A percentile compares a stretch with the other conserved stretches of the same genome.
These are phyloP conservation scores for Esteya vermicola DNA, from an alignment of 2,329 filamentous ascomycete species.

Conservation along the genomic window DNA sequence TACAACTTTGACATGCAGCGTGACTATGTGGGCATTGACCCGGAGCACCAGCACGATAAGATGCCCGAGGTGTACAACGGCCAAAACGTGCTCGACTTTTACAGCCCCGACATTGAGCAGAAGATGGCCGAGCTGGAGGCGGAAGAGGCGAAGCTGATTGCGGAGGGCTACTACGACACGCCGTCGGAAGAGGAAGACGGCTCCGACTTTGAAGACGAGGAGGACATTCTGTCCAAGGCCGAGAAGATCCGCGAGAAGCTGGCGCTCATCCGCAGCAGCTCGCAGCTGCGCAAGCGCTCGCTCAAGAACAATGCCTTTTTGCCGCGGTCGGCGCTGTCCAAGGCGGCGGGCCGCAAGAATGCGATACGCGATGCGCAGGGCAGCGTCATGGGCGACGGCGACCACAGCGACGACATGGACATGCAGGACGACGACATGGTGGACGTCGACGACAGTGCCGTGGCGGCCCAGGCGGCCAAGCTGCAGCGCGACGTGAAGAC, in stretches of 20 bases:
- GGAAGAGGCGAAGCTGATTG: conserved; percentile 85
- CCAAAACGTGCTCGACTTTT: conserved; percentile 94
- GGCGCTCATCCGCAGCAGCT: conserved; percentile 81
- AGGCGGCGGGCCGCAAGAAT: conserved; percentile 43
- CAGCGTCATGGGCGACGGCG: conserved; percentile 13
- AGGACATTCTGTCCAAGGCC: conserved; percentile 79
- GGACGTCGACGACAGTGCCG: conserved; percentile 47
- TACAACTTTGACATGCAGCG: conserved; percentile 87
- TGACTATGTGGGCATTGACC: conserved; percentile 75
- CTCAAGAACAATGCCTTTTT: conserved; percentile 96
- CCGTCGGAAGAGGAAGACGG: conserved; percentile 46
- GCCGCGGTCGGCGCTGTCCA: conserved; percentile 50
- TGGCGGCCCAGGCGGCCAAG: conserved; percentile 37
- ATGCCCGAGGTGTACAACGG: conserved; percentile 89
- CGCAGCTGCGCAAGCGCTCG: conserved; percentile 75
- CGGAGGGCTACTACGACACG: conserved; percentile 93
- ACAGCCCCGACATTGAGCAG: conserved; percentile 90
- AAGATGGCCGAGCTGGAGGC: conserved; percentile 87
- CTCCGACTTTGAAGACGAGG: conserved; percentile 78
- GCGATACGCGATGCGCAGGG: not conserved
- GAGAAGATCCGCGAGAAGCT: conserved; percentile 93
- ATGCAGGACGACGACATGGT: conserved; percentile 53
- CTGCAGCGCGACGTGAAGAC: conserved; percentile 56
- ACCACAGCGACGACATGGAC: conserved; percentile 45
- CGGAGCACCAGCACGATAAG: conserved; percentile 92